Evolutionary conservation across 2,329 filamentous ascomycete species (phyloP), one percentile per base, ranked within the genome.

Genomic region (Thielaviopsis populi): DNA sequence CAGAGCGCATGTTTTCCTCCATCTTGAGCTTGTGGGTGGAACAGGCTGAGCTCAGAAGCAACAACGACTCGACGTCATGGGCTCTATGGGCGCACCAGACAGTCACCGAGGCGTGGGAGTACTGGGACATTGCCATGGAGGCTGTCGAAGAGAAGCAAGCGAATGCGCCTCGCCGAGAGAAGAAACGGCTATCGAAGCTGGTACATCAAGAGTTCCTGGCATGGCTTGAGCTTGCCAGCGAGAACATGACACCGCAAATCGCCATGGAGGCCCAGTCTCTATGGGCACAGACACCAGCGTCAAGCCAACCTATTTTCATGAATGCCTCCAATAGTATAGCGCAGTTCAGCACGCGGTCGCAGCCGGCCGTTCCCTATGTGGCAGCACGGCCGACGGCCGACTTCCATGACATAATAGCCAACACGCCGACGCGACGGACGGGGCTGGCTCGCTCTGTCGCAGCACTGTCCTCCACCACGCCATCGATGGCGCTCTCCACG

Each of bases 351-450:
- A 59, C 62, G 15, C 56, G 62, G 5, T 63, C 65, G 11, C 65
- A 66, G 50, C 62, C 65, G 8, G 50, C 30, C 3, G 24, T 40
- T n/a, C 40, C 19, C 24, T 56, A 24, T 8, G 40, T 24, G 24
- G 60, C 48, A 17, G 17, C 27, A 37, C 19, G 19, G 37, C 59
- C 53, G 13, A 27, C 50, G 30, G 15, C 40, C 22, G 63, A 66
- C 22, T 46, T 65, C 33, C 61, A 50, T 13, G 66, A 59, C 3
- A 59, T 65, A n/a, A 42, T 75, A 15, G 74, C 61, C 22, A 63
- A 75, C 59, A 79, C 77, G 7, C 77, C 77, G 1, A 79, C 76
- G n/a, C 76, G 76, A 60, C 75, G 76, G 73, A 78, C 76, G 2
- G 75, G 78, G 2, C 71, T 74, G 61, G 70, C 74, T 6, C 71